Base-by-base conservation (phyloP, 176 grass and related monocot genomes). In the Paspalum vaginatum region DNA sequence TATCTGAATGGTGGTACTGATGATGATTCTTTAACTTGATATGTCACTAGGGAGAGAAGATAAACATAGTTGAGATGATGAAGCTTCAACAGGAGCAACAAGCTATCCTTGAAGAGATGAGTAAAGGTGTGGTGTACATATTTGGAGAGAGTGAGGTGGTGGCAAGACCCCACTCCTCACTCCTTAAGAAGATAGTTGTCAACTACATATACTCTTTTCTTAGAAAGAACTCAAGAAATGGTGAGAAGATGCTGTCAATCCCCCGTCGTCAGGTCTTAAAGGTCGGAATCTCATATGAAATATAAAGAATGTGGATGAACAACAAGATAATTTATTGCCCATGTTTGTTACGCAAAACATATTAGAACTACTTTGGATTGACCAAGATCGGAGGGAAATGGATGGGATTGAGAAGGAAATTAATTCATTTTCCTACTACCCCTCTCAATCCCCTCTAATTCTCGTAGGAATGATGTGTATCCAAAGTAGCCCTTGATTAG, bases 221-320 rank as follows among this genome's bases (percentile, higher is more conserved):
- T 26, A 85, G 71, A 54, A 89, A 62, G 22, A 89, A 89, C 55
- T 85, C 61, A 0, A 81, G 82, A 52, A 72, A 85, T 18, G 82
- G 82, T 3, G 77, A 85, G 48, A 85, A 85, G 40, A 75, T 54
- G 47, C 27, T 89, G 37, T 70, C 53, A 2, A 71, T 89, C 55
- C 87, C 87, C 8, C 62, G 77, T 5, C 58, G 74, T 2, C 70
- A 85, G 15, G 13, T 89, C 37, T 77, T 89, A n/a, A 89, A 85
- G 38, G 87, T 89, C 39, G 87, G 87, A 69, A 81, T 89, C 70
- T 63, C 77, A 16, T 85, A 85, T 53, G 87, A 89, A 61, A 71
- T 85, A 32, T 86, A 82, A 82, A 46, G 6, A 22, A 63, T 42
- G 7, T 18, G 8, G 9, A 51, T 9, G 61, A 44, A 68, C 37